Evolutionary conservation across 805 yeast species (phyloP).

Genomic region (Kregervanrija delftensis): DNA sequence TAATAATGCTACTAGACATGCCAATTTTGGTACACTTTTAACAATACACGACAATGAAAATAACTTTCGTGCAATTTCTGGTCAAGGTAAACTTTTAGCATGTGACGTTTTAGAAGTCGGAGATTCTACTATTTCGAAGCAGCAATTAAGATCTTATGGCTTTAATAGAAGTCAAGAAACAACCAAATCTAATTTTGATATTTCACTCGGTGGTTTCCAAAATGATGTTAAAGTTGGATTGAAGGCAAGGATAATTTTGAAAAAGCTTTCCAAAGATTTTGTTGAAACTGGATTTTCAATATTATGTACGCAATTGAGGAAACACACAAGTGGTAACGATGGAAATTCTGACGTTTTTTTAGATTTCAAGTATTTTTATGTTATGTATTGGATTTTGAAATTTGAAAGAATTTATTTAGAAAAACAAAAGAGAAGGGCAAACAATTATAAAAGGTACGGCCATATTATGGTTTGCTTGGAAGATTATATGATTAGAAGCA

Average conservation of each 20-base stretch:
- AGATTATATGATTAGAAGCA: conserved; percentile 5
- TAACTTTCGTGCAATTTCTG: conserved; percentile 57
- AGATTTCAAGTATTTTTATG: conserved; percentile 44
- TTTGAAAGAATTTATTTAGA: conserved; percentile 44
- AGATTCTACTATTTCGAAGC: conserved; percentile 56
- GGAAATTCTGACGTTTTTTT: conserved; percentile 26
- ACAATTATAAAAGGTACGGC: conserved; percentile 23
- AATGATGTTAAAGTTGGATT: conserved; percentile 4
- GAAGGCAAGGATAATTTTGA: conserved; percentile 25
- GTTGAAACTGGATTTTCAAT: conserved; percentile 72
- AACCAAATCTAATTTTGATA: conserved; percentile 24
- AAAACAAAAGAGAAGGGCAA: conserved; percentile 20
- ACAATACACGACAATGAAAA: conserved; percentile 57
- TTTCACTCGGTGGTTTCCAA: conserved; percentile 22
- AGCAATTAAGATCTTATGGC: conserved; percentile 33
- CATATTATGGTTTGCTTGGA: conserved; percentile 7
- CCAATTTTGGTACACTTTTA: conserved; percentile 81
- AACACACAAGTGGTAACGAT: conserved; percentile 17
- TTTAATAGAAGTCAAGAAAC: conserved; percentile 15
- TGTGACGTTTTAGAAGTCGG: conserved; percentile 53
- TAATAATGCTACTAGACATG: conserved; percentile 50
- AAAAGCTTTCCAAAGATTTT: conserved; percentile 48
- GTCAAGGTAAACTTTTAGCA: conserved; percentile 43
- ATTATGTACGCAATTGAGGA: conserved; percentile 45
- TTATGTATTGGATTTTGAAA: conserved; percentile 69